A percentile compares a stretch with the other conserved stretches of the same genome.
phyloP scores from a whole-genome alignment of 495 filamentous ascomycete species.

The Rhypophila decipiens region DNA sequence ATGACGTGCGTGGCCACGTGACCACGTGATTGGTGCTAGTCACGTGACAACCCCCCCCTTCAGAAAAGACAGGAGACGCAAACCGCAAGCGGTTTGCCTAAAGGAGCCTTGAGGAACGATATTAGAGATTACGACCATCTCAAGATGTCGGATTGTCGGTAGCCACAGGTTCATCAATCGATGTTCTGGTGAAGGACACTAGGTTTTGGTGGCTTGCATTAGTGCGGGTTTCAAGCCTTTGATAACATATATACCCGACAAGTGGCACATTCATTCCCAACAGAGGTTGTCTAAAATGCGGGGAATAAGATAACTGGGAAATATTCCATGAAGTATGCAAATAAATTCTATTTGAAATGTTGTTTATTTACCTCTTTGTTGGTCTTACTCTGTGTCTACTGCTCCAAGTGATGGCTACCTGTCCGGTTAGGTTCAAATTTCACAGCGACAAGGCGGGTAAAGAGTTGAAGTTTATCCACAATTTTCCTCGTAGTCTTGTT shows the following conservation, averaged over 20 bases:
- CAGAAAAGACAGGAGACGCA: conserved; percentile 3
- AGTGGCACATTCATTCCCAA: not conserved
- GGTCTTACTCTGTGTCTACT: not conserved
- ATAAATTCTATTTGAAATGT: conserved; percentile 1
- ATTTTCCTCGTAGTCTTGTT: not conserved
- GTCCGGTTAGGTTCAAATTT: conserved; percentile 2
- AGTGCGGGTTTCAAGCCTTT: not conserved
- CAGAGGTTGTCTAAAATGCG: not conserved
- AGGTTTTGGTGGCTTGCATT: not conserved
- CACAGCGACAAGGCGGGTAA: not conserved
- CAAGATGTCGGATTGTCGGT: not conserved
- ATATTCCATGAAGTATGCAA: not conserved
- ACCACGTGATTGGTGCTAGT: too few species aligned
- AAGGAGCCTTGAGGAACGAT: conserved; percentile 5
- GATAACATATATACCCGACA: not conserved
- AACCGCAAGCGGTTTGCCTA: conserved; percentile 4
- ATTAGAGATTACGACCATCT: not conserved
- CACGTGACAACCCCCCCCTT: too few species aligned
- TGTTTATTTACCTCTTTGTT: not conserved
- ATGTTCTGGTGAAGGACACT: not conserved
- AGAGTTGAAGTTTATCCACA: not conserved
- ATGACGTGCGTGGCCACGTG: too few species aligned
- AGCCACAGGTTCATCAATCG: not conserved
- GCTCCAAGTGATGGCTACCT: conserved; percentile 1
- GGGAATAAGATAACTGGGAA: not conserved